Conservation (phyloP, 176 grass and related monocot species). For the Olyra latifolia region DNA sequence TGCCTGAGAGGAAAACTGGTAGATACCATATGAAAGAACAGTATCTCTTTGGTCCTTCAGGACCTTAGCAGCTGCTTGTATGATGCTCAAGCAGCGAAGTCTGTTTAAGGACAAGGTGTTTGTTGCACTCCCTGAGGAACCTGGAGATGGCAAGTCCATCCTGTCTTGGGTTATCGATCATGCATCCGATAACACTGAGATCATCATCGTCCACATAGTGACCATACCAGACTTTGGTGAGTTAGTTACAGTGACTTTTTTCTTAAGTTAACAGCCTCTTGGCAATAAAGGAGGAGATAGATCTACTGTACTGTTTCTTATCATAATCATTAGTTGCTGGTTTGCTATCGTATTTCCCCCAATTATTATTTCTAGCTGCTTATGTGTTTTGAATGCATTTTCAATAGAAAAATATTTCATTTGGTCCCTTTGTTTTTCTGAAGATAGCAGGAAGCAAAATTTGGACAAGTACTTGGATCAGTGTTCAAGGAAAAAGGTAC, state of each 20-base stretch:
- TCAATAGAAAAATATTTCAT: constrained; percentile 1
- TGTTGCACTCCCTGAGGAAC: constrained; percentile 26
- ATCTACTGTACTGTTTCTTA: background rate
- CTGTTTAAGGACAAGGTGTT: constrained; percentile 22
- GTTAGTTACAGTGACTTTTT: constrained; percentile 1
- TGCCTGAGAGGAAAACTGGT: background rate
- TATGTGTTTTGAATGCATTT: background rate
- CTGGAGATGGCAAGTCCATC: constrained; percentile 17
- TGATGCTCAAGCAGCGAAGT: constrained; percentile 15
- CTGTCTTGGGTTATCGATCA: constrained; percentile 28
- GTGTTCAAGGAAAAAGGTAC: constrained; percentile 37
- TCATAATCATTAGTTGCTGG: background rate
- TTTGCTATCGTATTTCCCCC: background rate
- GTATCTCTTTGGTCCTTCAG: background rate
- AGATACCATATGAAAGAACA: background rate
- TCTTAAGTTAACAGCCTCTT: background rate
- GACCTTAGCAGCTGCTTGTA: background rate
- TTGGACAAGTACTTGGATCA: constrained; percentile 25
- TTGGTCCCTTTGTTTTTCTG: background rate
- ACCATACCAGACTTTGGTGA: constrained; percentile 18
- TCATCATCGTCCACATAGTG: constrained; percentile 32
- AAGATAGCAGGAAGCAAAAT: constrained; percentile 16
- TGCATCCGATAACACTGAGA: constrained; percentile 5
- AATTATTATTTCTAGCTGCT: background rate
- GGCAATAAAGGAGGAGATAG: background rate